Conservation (phyloP, 306 rosid species). For the Cicer pinnatifidum region DNA sequence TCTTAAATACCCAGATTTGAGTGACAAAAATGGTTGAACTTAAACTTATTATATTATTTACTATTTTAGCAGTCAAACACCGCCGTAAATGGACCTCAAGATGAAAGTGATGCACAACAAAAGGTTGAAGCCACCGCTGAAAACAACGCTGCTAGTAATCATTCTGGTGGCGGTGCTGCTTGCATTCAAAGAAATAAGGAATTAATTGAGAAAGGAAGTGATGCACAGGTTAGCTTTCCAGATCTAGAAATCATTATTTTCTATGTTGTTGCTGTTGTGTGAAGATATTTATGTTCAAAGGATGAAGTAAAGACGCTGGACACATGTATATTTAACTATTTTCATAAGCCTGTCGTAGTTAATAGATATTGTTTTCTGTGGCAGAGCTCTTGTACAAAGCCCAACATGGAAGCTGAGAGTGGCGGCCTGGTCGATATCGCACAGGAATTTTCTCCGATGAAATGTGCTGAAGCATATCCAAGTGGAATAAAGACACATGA, state of each 20-base stretch:
- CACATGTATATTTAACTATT: conserved; percentile 17
- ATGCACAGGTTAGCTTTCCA: conserved; percentile 77
- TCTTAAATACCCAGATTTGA: neutral
- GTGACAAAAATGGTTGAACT: conserved; percentile 16
- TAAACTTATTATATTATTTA: conserved; percentile 30
- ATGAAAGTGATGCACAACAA: conserved; percentile 64
- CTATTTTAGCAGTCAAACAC: conserved; percentile 70
- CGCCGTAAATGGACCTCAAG: conserved; percentile 55
- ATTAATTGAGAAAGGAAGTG: conserved; percentile 79
- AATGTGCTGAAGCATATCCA: conserved; percentile 49
- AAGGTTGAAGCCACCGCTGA: conserved; percentile 80
- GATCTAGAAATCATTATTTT: conserved; percentile 14
- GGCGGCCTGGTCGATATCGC: conserved; percentile 47
- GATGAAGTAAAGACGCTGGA: neutral
- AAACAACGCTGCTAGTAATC: conserved; percentile 74
- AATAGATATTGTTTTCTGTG: conserved; percentile 49
- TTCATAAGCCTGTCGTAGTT: conserved; percentile 9
- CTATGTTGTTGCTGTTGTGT: conserved; percentile 19
- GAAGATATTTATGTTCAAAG: conserved; percentile 20
- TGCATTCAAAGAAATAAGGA: conserved; percentile 63
- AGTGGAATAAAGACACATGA: conserved; percentile 55
- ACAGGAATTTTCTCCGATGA: conserved; percentile 58
- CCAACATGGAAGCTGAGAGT: conserved; percentile 77
- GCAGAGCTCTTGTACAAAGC: conserved; percentile 97
- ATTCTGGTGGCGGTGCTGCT: conserved; percentile 65